Percentiles rank a stretch among this genome's conserved stretches.
phyloP scores from a whole-genome alignment of 768 basidiomycete species.

The Trametes punicea region DNA sequence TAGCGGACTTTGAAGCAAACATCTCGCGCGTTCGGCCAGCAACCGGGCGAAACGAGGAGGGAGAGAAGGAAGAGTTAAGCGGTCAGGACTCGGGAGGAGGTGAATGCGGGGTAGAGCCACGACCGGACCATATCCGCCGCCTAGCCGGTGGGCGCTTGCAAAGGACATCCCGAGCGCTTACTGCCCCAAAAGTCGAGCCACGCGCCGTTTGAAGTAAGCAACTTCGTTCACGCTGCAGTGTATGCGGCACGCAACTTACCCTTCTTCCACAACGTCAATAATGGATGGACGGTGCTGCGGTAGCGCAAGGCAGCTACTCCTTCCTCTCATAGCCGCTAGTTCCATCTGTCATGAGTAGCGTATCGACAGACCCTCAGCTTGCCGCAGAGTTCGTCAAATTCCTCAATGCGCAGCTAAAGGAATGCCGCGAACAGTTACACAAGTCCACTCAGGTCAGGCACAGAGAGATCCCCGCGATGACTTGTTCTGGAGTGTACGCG shows the following conservation, averaged over 20 bases:
- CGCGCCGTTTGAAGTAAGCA: not conserved
- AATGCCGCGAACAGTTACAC: not conserved
- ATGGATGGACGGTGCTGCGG: constrained; percentile 4
- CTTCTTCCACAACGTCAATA: not conserved
- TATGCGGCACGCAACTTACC: not conserved
- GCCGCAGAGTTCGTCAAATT: constrained; percentile 12
- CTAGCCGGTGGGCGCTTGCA: constrained; percentile 3
- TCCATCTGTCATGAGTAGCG: not conserved
- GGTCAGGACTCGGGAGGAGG: not conserved
- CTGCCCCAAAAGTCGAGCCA: not conserved
- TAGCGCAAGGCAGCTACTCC: not conserved
- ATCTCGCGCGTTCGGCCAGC: not conserved
- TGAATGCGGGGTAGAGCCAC: constrained; percentile 5
- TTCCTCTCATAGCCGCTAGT: not conserved
- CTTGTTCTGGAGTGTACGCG: not conserved
- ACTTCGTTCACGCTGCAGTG: not conserved
- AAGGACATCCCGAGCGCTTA: not conserved
- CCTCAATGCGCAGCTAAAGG: constrained; percentile 10
- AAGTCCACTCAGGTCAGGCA: not conserved
- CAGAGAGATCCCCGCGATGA: not conserved
- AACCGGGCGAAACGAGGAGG: not conserved
- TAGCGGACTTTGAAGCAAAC: not conserved
- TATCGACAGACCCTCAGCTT: not conserved
- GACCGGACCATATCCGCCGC: constrained; percentile 16
- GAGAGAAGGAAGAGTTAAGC: not conserved